phyloP scores from a whole-genome alignment of 1,284 basidiomycete genomes.

The Volvariella surrecta region DNA sequence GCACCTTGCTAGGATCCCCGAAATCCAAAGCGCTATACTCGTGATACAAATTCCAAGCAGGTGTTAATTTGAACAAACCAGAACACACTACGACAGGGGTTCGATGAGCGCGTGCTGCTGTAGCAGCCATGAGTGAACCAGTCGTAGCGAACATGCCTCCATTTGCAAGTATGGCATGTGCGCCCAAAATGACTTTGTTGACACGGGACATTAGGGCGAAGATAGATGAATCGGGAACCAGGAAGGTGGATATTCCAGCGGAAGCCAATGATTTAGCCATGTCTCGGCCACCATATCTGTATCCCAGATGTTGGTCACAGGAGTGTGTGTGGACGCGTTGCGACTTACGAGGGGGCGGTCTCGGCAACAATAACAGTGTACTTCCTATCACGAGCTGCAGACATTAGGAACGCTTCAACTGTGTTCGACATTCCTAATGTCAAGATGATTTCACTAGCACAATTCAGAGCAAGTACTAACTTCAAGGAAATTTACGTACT shows the following conservation, averaged over 20 bases:
- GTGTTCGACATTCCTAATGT: constrained; percentile 94
- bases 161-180: constrained; percentile 92
- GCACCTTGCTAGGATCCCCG: constrained; percentile 76
- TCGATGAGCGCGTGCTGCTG: constrained; percentile 87
- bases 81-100: constrained; percentile 93
- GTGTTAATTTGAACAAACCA: constrained; percentile 94
- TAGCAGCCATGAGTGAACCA: constrained; percentile 78
- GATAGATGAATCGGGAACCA: constrained; percentile 92
- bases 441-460: constrained; percentile 83
- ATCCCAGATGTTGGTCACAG: not conserved
- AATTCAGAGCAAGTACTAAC: constrained; percentile 9
- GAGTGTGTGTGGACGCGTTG: not conserved
- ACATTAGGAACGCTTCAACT: constrained; percentile 89
- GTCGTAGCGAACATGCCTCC: constrained; percentile 90
- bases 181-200: constrained; percentile 92
- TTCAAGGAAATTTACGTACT: constrained; percentile 45
- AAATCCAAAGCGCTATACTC: constrained; percentile 85
- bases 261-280: constrained; percentile 78
- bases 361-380: constrained; percentile 97
- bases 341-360: constrained; percentile 78
- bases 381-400: constrained; percentile 85
- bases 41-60: constrained; percentile 88
- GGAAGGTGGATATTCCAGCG: constrained; percentile 84
- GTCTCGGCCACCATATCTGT: constrained; percentile 76
- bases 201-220: constrained; percentile 96